Conservation (phyloP, 441 rosid species). For the Breynia disticha region DNA sequence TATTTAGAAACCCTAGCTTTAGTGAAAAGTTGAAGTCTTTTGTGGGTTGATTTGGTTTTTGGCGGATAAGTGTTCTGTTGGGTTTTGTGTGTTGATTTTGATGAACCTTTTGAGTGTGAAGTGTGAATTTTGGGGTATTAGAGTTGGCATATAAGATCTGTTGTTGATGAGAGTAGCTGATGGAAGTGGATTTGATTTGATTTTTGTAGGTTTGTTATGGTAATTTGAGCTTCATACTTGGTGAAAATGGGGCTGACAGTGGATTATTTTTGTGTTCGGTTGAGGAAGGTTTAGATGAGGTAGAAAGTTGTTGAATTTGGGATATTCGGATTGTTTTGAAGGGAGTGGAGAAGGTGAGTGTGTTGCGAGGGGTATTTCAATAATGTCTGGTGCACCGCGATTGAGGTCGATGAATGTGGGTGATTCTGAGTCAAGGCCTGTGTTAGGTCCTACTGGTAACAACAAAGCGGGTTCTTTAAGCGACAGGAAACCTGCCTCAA, state of each 20-base stretch:
- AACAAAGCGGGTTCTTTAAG: constrained; percentile 37
- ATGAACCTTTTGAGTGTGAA: constrained; percentile 10
- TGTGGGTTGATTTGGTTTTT: constrained; percentile 16
- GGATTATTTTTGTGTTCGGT: constrained; percentile 11
- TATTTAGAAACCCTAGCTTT: constrained; percentile 10
- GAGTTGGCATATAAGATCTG: constrained; percentile 23
- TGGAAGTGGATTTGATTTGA: constrained; percentile 11
- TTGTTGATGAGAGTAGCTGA: constrained; percentile 17
- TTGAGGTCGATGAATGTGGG: constrained; percentile 62
- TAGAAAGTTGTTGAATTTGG: no score
- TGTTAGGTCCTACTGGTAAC: constrained; percentile 58
- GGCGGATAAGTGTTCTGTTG: constrained; percentile 12
- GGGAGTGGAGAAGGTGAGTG: no score
- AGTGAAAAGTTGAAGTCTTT: constrained; percentile 12
- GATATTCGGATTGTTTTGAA: no score
- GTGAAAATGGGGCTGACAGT: constrained; percentile 12
- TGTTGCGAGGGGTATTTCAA: no score
- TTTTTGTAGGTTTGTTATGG: constrained; percentile 7
- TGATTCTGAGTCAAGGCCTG: constrained; percentile 62
- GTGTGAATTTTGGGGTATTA: background rate
- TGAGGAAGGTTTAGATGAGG: no score
- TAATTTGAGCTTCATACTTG: constrained; percentile 14
- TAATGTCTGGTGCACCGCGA: constrained; percentile 57
- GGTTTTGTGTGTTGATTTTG: constrained; percentile 9
- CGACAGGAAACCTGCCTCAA: constrained; percentile 40